These are phyloP conservation scores for Aspergillus clavatus DNA, from an alignment of 2,329 filamentous ascomycete genomes.

Conservation along the genomic window DNA sequence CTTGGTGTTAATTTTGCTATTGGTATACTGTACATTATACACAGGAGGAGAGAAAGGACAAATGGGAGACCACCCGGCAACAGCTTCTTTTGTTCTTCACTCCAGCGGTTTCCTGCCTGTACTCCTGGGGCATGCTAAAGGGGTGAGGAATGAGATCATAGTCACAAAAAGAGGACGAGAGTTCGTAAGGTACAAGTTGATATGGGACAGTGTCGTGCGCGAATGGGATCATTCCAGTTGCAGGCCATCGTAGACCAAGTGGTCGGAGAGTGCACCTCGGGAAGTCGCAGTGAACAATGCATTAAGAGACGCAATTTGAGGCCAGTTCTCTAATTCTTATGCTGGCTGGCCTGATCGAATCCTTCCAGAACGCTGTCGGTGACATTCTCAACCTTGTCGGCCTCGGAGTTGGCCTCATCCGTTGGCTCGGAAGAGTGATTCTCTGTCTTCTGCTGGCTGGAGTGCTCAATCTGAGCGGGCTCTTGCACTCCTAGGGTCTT, in stretches of 20 bases:
- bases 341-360: slow-evolving; percentile 42
- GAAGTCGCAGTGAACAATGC: background rate
- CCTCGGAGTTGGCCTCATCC: slow-evolving; percentile 10
- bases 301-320: background rate
- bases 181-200: background rate
- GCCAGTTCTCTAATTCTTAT: slow-evolving; percentile 21
- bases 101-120: background rate
- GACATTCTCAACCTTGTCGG: slow-evolving; percentile 34
- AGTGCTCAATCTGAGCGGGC: slow-evolving; percentile 8
- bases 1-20: background rate
- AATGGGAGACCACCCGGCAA: background rate
- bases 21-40: slow-evolving; percentile 17
- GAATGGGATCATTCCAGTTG: background rate
- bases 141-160: background rate
- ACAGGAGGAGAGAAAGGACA: slow-evolving; percentile 1
- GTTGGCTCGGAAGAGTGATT: slow-evolving; percentile 28
- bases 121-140: background rate
- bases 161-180: background rate
- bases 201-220: background rate
- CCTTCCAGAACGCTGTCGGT: slow-evolving; percentile 47
- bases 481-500: slow-evolving; percentile 31
- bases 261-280: background rate
- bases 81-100: background rate
- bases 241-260: background rate
- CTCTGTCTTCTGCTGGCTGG: slow-evolving; percentile 11